Percentiles rank a stretch among this genome's conserved stretches.
Conservation (phyloP, 805 yeast genomes). For the Jamesozyma rosinii region DNA sequence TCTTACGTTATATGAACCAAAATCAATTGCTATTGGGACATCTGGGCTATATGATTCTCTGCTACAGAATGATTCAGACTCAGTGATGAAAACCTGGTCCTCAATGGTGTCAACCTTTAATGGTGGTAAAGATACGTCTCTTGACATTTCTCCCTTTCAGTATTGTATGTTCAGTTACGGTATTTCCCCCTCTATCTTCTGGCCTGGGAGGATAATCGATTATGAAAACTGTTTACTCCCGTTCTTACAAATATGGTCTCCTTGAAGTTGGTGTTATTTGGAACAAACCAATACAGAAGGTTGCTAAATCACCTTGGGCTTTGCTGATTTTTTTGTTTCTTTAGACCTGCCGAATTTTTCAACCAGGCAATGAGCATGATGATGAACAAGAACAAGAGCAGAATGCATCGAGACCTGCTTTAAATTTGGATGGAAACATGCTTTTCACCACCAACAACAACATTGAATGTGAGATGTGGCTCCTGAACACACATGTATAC, state of each 20-base stretch:
- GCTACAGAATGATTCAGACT: conserved; percentile 28
- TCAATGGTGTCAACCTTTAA: conserved; percentile 19
- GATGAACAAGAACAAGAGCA: background rate
- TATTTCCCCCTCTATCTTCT: too few species aligned
- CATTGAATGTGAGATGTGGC: too few species aligned
- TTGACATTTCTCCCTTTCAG: conserved; percentile 10
- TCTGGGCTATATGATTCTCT: conserved; percentile 23
- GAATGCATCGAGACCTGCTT: too few species aligned
- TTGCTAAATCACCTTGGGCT: too few species aligned
- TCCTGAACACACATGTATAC: too few species aligned
- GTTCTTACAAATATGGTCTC: too few species aligned
- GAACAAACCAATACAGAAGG: background rate
- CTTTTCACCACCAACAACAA: too few species aligned
- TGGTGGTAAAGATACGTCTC: conserved; percentile 25
- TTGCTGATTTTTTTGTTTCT: background rate
- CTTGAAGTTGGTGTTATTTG: too few species aligned
- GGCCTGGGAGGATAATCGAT: too few species aligned
- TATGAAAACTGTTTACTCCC: too few species aligned
- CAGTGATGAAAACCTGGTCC: conserved; percentile 26
- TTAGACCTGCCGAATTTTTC: background rate
- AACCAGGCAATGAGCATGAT: background rate
- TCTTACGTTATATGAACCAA: conserved; percentile 58
- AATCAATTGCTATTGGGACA: conserved; percentile 79
- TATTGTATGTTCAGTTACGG: background rate
- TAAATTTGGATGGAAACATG: too few species aligned